Conservation (phyloP, 345 rosid species). For the Raphanus sativus region DNA sequence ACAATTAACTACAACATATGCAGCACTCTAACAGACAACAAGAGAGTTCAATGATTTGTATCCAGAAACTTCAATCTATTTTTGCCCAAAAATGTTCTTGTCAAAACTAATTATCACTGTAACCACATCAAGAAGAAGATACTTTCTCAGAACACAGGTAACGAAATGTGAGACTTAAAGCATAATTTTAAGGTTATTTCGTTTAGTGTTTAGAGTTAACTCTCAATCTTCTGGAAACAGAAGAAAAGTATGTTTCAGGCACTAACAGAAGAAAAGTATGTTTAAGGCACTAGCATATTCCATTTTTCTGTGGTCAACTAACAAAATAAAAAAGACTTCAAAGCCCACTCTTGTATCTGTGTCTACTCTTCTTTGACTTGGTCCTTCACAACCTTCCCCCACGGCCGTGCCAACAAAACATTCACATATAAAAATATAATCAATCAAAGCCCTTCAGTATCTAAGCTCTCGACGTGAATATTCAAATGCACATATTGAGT, state of each 20-base stretch:
- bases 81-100: background rate
- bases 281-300: background rate
- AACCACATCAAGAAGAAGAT: background rate
- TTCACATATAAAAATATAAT: background rate
- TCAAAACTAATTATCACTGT: background rate
- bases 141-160: background rate
- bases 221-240: background rate
- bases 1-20: conserved; percentile 85
- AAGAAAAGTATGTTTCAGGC: background rate
- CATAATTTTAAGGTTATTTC: background rate
- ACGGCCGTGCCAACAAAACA: background rate
- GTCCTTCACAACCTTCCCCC: background rate
- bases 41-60: conserved; percentile 8
- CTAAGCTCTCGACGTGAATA: background rate
- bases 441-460: background rate
- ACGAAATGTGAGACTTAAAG: background rate
- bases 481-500: background rate
- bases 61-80: background rate
- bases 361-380: background rate
- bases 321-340: background rate
- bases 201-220: background rate
- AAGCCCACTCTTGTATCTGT: background rate
- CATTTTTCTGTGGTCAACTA: background rate
- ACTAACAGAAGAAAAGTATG: background rate
- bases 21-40: conserved; percentile 60